Evolutionary conservation across 306 rosid genomes (phyloP), one percentile per base, ranked within the genome.

Genomic region (Acmispon strigosus): DNA sequence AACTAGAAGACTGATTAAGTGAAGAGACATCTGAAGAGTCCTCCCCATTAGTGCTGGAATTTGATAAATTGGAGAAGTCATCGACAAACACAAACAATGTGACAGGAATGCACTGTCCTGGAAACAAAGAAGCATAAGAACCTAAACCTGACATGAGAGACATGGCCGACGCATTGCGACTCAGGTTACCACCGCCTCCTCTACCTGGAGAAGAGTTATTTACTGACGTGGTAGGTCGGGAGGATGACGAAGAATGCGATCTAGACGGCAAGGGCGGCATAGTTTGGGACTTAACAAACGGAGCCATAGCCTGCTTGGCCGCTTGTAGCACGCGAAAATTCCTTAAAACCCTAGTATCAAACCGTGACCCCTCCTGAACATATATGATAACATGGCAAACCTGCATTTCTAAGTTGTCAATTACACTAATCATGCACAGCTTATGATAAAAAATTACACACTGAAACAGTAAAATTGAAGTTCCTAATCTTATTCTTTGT

Each of bases 41-140:
- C 66, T 88, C 97, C 79, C 79, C 78, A 72, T 69, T 88, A 14
- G 79, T 60, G 70, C 81, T 61, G 37, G 90, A 69, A 81, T 69
- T 81, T 4, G 81, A 61, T 61, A 71, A 72, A 76, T 79, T 83
- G 39, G 82, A 90, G 87, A 90, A 87, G 72, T 93, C 97, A 65
- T 85, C 97, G 8, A 90, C 29, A 39, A 90, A 87, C 69, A 85
- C 93, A 84, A 93, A 90, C 73, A 93, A 76, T 66, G 81, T 78
- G 75, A 93, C 98, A 55, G 96, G 97, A 47, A 85, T 90, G 79
- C 98, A 90, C 78, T 85, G 97, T 76, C 98, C 98, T 32, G 96
- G 98, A 84, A 90, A 90, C 88, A 90, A 83, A 78, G 96, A 88
- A 80, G 96, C 62, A 85, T 87, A 83, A 66, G 98, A 93, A 76